Evolutionary conservation across 345 rosid genomes (phyloP).

Genomic region (Bruguiera parviflora): DNA sequence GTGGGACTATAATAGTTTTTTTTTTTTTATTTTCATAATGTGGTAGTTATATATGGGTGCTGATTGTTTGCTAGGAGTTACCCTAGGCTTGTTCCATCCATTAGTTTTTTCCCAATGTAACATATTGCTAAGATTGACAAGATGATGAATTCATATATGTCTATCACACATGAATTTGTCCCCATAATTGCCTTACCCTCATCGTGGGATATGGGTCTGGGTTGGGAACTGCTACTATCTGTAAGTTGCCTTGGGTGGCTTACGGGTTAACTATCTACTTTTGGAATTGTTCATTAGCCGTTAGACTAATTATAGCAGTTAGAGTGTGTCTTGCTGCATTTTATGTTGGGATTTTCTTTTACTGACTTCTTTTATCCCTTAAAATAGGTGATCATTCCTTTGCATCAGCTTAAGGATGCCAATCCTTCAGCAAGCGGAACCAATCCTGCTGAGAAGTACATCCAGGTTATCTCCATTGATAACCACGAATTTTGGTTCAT

Average conservation of each 20-base stretch:
- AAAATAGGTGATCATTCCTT: constrained; percentile 60
- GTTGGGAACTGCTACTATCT: too few relatives aligned
- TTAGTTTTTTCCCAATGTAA: not conserved
- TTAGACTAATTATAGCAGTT: not conserved
- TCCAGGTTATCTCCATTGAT: constrained; percentile 57
- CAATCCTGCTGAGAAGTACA: constrained; percentile 56
- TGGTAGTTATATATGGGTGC: too few relatives aligned
- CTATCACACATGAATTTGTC: too few relatives aligned
- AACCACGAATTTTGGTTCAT: constrained; percentile 68
- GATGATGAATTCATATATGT: not conserved
- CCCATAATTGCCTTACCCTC: too few relatives aligned
- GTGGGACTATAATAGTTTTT: too few relatives aligned
- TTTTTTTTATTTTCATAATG: too few relatives aligned
- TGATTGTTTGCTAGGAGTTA: not conserved
- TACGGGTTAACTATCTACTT: too few relatives aligned
- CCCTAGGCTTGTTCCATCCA: not conserved
- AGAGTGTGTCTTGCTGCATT: not conserved
- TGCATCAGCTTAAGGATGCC: constrained; percentile 51
- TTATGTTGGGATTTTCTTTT: not conserved
- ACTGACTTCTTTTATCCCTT: not conserved
- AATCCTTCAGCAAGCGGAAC: constrained; percentile 52
- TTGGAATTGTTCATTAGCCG: too few relatives aligned
- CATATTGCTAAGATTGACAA: too few relatives aligned
- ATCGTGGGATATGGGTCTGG: too few relatives aligned
- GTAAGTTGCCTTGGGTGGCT: not conserved